Conservation (phyloP, 2,329 filamentous ascomycete species). For the Cyphellophora europaea region DNA sequence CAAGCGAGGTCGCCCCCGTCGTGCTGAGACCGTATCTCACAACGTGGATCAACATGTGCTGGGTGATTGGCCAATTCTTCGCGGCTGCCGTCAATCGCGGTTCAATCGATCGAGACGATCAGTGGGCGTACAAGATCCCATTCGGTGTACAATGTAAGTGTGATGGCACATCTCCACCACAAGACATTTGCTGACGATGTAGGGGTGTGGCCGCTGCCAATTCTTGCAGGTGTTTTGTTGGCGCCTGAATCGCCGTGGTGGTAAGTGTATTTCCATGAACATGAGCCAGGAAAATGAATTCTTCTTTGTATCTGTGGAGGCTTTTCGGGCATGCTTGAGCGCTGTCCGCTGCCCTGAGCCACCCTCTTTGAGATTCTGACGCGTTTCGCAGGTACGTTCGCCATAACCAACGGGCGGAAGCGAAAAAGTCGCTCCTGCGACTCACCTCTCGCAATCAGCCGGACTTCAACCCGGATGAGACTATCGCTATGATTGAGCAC, state of each 20-base stretch:
- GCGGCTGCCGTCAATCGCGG: constrained; percentile 22
- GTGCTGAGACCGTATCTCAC: constrained; percentile 22
- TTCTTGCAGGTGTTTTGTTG: constrained; percentile 10
- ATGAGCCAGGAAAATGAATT: no score
- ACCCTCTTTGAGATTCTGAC: no score
- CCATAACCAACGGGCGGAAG: no score
- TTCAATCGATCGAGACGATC: constrained; percentile 20
- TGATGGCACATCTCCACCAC: background rate
- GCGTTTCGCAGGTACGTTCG: no score
- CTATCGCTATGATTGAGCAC: constrained; percentile 27
- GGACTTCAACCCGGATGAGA: constrained; percentile 20
- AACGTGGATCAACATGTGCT: constrained; percentile 27
- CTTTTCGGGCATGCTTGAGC: no score
- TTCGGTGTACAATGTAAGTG: constrained; percentile 20
- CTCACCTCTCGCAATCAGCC: constrained; percentile 26
- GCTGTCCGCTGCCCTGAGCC: no score
- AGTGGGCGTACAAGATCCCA: constrained; percentile 28
- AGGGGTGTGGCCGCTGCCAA: constrained; percentile 15
- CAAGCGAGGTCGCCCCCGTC: constrained; percentile 25
- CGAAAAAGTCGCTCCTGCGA: constrained; percentile 20
- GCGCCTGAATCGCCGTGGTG: constrained; percentile 15
- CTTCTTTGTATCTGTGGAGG: no score
- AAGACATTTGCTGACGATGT: constrained; percentile 6
- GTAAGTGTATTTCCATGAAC: no score
- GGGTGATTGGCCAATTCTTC: constrained; percentile 25